Percentiles rank a stretch among this genome's conserved stretches.
Conservation (phyloP, 768 basidiomycete genomes). For the Mycena belliarum region DNA sequence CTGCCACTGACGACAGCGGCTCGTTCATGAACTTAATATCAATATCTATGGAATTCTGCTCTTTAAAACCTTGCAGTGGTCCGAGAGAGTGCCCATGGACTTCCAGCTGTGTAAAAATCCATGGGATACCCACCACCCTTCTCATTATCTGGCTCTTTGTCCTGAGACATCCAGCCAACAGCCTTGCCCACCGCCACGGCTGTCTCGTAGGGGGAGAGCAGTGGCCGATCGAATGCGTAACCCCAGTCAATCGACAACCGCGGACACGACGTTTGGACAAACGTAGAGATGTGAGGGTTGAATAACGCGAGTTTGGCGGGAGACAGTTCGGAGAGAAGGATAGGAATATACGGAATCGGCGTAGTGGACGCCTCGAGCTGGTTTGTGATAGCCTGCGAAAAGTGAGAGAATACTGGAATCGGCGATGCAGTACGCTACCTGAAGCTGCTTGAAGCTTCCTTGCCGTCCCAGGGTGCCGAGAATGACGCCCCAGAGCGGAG, state of each 20-base stretch:
- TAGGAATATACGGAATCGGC: constrained; percentile 78
- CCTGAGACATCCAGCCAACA: constrained; percentile 61
- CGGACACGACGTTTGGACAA: constrained; percentile 96
- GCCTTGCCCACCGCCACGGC: constrained; percentile 77
- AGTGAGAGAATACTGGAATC: neutral
- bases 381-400: constrained; percentile 64
- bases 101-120: constrained; percentile 92
- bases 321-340: constrained; percentile 95
- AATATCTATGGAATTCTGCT: no score
- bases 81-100: constrained; percentile 74
- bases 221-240: constrained; percentile 87
- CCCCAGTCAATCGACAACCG: constrained; percentile 98
- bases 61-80: constrained; percentile 48
- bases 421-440: constrained; percentile 42
- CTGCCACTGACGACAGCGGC: no score
- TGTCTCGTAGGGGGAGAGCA: constrained; percentile 92
- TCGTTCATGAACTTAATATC: no score
- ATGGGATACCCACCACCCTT: constrained; percentile 71
- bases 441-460: constrained; percentile 87
- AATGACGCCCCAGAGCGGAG: constrained; percentile 83
- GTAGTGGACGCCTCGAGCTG: constrained; percentile 59
- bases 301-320: constrained; percentile 91
- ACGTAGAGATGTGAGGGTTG: constrained; percentile 77
- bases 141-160: constrained; percentile 23
- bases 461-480: constrained; percentile 94